phyloP scores from a whole-genome alignment of 208 protist genomes.

The Wallacemonas sp. region DNA sequence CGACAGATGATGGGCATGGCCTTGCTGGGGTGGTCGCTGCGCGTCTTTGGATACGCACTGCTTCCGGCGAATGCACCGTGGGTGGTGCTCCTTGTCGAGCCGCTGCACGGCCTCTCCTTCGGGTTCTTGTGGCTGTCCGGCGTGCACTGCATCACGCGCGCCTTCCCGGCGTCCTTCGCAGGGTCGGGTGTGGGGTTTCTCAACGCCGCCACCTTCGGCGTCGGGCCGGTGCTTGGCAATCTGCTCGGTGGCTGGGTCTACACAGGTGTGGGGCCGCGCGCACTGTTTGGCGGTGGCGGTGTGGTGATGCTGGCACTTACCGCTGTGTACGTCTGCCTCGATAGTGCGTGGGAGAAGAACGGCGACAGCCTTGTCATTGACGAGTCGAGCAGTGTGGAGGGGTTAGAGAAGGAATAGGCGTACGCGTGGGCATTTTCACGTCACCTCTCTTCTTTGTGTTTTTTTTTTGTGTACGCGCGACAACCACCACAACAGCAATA shows the following conservation, averaged over 20 bases:
- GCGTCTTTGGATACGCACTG: constrained; percentile 28
- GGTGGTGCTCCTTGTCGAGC: constrained; percentile 30
- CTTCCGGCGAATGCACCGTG: constrained; percentile 17
- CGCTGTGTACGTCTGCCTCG: constrained; percentile 4
- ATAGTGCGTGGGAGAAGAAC: constrained; percentile 9
- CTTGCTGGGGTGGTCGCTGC: constrained; percentile 10
- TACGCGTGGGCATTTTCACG: too few relatives aligned
- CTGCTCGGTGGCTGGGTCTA: constrained; percentile 28
- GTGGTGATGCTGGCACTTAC: constrained; percentile 14
- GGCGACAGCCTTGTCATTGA: constrained; percentile 1
- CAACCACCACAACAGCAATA: too few relatives aligned
- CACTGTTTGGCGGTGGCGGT: constrained; percentile 21
- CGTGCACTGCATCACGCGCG: constrained; percentile 19
- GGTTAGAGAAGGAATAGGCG: too few relatives aligned
- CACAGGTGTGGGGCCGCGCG: constrained; percentile 13
- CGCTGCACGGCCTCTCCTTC: constrained; percentile 36
- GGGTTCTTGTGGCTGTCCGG: constrained; percentile 32
- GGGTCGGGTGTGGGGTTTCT: constrained; percentile 27
- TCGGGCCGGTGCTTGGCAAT: constrained; percentile 31
- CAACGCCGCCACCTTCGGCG: constrained; percentile 22
- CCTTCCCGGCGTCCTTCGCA: constrained; percentile 16
- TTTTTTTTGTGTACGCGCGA: too few relatives aligned
- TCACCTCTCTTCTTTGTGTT: too few relatives aligned
- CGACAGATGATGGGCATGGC: constrained; percentile 18
- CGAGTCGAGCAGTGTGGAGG: too few relatives aligned